These are phyloP conservation scores for Apiospora koreana DNA, from an alignment of 2,329 filamentous ascomycete species.

Conservation along the genomic window DNA sequence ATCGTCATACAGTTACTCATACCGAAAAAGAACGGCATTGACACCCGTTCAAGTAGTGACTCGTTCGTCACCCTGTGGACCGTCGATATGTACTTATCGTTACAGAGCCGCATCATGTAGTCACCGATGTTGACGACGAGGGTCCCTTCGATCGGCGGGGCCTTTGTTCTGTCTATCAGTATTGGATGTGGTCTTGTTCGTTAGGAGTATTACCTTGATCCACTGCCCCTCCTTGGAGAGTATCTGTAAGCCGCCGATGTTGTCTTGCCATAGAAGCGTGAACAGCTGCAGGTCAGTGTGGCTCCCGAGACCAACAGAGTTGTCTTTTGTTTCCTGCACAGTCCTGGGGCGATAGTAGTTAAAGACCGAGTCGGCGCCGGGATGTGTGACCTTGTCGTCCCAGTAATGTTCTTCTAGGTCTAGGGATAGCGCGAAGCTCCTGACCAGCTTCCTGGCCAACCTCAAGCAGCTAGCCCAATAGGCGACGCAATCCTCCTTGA, in stretches of 20 bases:
- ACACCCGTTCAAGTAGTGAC: conserved; percentile 43
- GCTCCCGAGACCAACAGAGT: conserved; percentile 45
- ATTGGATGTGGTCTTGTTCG: background rate
- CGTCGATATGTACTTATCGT: conserved; percentile 51
- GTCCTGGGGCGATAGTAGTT: conserved; percentile 41
- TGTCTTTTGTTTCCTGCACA: conserved; percentile 23
- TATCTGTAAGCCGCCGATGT: conserved; percentile 43
- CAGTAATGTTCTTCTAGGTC: conserved; percentile 56
- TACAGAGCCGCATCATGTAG: conserved; percentile 51
- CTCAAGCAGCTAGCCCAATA: conserved; percentile 52
- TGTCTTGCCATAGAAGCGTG: conserved; percentile 51
- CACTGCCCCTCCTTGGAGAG: conserved; percentile 44
- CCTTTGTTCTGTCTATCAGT: conserved; percentile 22
- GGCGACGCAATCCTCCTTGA: conserved; percentile 45
- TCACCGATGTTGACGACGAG: conserved; percentile 55
- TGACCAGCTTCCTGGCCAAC: conserved; percentile 52
- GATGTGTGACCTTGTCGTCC: conserved; percentile 53
- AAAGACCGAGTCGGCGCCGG: conserved; percentile 44
- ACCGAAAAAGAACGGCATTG: conserved; percentile 60
- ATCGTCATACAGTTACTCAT: conserved; percentile 11
- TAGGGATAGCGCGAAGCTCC: conserved; percentile 55
- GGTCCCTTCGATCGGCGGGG: conserved; percentile 45
- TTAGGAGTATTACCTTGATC: conserved; percentile 35
- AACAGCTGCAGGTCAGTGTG: conserved; percentile 57
- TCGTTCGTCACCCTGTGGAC: conserved; percentile 53